phyloP scores from a whole-genome alignment of 164 flowering plant genomes.

The Liquidambar formosana region DNA sequence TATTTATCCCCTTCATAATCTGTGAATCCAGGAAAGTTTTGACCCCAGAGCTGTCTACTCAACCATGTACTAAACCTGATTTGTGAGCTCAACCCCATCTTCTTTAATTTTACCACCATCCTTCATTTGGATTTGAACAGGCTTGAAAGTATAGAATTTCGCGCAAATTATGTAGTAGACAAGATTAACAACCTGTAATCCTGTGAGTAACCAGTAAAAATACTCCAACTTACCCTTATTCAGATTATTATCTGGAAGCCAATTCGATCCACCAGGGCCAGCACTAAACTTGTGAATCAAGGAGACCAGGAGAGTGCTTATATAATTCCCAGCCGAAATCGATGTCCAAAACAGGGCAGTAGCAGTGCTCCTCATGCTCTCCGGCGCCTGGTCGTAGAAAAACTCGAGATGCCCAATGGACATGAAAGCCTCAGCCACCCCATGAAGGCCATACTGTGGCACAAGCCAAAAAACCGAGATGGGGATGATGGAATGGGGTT shows the following conservation, averaged over 20 bases:
- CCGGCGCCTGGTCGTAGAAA: constrained; percentile 77
- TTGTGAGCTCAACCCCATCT: constrained; percentile 31
- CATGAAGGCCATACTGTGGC: constrained; percentile 74
- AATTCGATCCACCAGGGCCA: constrained; percentile 40
- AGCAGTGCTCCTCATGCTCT: constrained; percentile 77
- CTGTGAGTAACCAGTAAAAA: constrained; percentile 65
- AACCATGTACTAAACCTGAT: constrained; percentile 20
- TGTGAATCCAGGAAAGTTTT: too few species aligned
- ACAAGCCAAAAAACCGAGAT: constrained; percentile 70
- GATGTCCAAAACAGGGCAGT: constrained; percentile 66
- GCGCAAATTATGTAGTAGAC: constrained; percentile 51
- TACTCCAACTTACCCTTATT: constrained; percentile 67
- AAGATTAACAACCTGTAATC: constrained; percentile 51
- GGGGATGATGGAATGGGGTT: constrained; percentile 33
- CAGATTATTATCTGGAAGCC: constrained; percentile 58
- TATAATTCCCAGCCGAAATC: constrained; percentile 60
- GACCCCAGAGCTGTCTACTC: too few species aligned
- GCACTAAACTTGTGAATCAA: constrained; percentile 53
- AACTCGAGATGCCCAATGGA: constrained; percentile 74
- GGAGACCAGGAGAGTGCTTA: constrained; percentile 55
- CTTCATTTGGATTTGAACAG: constrained; percentile 33
- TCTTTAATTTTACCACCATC: constrained; percentile 13
- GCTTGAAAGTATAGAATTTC: constrained; percentile 57
- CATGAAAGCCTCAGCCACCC: constrained; percentile 82
- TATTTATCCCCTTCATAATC: too few species aligned